A percentile compares a stretch with the other conserved stretches of the same genome.
Conservation (phyloP, 805 yeast genomes). For the Monosporozyma solicola region DNA sequence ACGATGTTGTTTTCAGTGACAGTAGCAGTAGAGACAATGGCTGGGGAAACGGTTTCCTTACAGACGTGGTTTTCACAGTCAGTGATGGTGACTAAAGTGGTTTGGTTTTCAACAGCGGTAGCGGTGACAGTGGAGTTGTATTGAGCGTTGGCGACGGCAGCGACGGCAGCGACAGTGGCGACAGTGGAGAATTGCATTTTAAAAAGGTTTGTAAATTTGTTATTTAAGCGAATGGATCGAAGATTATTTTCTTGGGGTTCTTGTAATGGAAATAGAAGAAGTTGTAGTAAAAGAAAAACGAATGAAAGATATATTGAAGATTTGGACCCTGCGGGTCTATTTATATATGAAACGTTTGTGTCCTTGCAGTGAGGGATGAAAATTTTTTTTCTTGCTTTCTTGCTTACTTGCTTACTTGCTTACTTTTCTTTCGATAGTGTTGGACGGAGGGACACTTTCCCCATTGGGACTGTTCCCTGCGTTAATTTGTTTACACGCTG, state of each 20-base stretch:
- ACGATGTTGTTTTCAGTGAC: slow-evolving; percentile 21
- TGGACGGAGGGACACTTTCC: neutral
- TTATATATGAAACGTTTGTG: neutral
- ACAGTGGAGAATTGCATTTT: slow-evolving; percentile 36
- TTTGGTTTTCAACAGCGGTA: slow-evolving; percentile 14
- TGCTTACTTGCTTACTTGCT: neutral
- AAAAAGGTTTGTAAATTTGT: slow-evolving; percentile 6
- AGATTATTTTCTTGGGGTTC: neutral
- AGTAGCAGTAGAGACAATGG: slow-evolving; percentile 31
- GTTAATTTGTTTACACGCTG: neutral
- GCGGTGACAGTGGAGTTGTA: slow-evolving; percentile 22
- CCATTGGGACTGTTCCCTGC: neutral
- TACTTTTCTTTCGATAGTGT: neutral
- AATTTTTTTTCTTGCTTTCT: neutral
- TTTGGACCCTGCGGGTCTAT: neutral
- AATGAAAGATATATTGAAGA: neutral
- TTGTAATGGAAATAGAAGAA: neutral
- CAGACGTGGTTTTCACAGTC: slow-evolving; percentile 29
- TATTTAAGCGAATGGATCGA: neutral
- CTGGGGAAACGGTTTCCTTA: slow-evolving; percentile 27
- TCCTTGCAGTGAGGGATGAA: neutral
- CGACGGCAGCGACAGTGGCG: slow-evolving; percentile 31
- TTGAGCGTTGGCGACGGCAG: slow-evolving; percentile 27
- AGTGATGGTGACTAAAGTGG: slow-evolving; percentile 32
- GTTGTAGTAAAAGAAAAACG: neutral